Evolutionary conservation across 257 asterid species (phyloP).

Genomic region (Anisodus tanguticus): DNA sequence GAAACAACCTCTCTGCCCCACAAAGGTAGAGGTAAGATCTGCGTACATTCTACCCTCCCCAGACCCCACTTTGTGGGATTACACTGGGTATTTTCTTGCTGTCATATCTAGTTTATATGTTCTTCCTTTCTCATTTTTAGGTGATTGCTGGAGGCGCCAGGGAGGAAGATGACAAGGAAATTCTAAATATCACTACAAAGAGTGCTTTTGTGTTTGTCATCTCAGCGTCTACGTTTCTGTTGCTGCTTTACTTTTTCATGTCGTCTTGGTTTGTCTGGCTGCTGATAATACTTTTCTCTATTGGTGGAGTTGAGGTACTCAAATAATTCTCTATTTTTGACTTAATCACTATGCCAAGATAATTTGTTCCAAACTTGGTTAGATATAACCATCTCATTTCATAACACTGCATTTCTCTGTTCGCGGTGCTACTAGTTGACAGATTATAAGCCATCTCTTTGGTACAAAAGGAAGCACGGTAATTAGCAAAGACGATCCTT

Average conservation of each 20-base stretch:
- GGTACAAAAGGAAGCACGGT: slow-evolving; percentile 20
- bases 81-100: no score
- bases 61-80: no score
- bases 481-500: not conserved
- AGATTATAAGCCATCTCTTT: slow-evolving; percentile 22
- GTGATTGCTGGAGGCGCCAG: slow-evolving; percentile 59
- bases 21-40: no score
- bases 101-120: slow-evolving; percentile 10
- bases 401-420: not conserved
- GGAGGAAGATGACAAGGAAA: slow-evolving; percentile 71
- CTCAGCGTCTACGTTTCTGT: slow-evolving; percentile 87
- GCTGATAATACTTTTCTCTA: slow-evolving; percentile 86
- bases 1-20: no score
- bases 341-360: slow-evolving; percentile 21
- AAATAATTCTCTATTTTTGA: slow-evolving; percentile 28
- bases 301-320: slow-evolving; percentile 96
- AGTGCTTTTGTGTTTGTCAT: slow-evolving; percentile 90
- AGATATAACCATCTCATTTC: not conserved
- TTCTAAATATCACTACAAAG: slow-evolving; percentile 64
- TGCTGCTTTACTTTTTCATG: slow-evolving; percentile 94
- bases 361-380: not conserved
- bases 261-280: slow-evolving; percentile 97
- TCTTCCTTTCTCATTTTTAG: slow-evolving; percentile 40
- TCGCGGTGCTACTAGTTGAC: slow-evolving; percentile 11
- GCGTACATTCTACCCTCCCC: no score